phyloP scores from a whole-genome alignment of 192 early-diverging fungal genomes.

The Gigaspora rosea region DNA sequence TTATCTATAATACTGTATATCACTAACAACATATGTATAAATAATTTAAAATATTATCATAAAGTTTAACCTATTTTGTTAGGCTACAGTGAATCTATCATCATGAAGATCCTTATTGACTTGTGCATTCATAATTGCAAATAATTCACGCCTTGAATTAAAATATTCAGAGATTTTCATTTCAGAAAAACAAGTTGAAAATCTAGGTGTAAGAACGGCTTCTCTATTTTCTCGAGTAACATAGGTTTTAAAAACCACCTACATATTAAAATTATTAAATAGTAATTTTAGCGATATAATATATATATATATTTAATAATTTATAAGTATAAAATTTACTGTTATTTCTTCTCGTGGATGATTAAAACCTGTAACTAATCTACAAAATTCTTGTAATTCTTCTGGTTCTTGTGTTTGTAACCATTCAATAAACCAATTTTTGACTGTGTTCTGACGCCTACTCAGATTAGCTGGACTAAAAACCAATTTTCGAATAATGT shows the following conservation, averaged over 20 bases:
- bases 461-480: not conserved
- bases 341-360: not conserved
- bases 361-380: not conserved
- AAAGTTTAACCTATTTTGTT: not conserved
- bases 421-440: not conserved
- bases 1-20: too few relatives aligned
- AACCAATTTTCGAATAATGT: not conserved
- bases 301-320: not conserved
- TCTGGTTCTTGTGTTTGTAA: not conserved
- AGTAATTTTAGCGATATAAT: not conserved
- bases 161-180: not conserved
- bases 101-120: not conserved
- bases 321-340: not conserved
- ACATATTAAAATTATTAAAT: not conserved
- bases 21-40: too few relatives aligned
- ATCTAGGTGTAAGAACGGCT: not conserved
- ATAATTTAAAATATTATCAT: too few relatives aligned
- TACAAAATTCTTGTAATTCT: not conserved
- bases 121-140: not conserved
- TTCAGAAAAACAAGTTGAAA: not conserved
- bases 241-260: not conserved
- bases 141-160: not conserved
- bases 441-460: not conserved
- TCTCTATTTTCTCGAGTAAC: not conserved
- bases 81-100: not conserved